Percentiles rank a stretch among this genome's conserved stretches.
These are phyloP conservation scores for Zymoseptoria passerinii DNA, from an alignment of 2,329 filamentous ascomycete species.

Conservation along the genomic window DNA sequence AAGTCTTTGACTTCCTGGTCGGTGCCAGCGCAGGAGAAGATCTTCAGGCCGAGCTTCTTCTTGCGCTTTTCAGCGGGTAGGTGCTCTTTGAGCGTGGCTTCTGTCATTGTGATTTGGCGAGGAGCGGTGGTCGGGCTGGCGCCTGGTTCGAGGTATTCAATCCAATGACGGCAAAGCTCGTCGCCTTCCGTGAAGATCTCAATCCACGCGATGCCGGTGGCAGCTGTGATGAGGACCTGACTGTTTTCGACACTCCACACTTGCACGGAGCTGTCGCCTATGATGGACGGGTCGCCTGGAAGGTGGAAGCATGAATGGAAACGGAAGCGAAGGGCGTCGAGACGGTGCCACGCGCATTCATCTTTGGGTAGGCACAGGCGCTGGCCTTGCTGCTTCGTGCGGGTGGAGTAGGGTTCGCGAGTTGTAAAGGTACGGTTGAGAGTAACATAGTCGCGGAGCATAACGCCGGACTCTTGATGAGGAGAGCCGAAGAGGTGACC, in stretches of 20 bases:
- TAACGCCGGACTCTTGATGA: constrained; percentile 83
- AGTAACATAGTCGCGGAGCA: constrained; percentile 79
- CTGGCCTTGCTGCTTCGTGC: constrained; percentile 72
- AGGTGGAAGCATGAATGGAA: constrained; percentile 84
- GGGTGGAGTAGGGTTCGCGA: constrained; percentile 76
- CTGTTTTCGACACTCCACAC: constrained; percentile 77
- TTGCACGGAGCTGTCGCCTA: constrained; percentile 67
- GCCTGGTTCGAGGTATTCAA: constrained; percentile 64
- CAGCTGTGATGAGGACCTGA: constrained; percentile 66
- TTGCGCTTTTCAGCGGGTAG: constrained; percentile 67
- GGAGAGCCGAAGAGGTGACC: constrained; percentile 86
- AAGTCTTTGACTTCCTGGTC: constrained; percentile 72
- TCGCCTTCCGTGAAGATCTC: constrained; percentile 78
- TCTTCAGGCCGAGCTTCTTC: constrained; percentile 57
- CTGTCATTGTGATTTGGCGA: constrained; percentile 64
- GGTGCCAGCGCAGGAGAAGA: constrained; percentile 70
- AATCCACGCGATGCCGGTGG: constrained; percentile 74
- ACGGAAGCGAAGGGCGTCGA: constrained; percentile 82
- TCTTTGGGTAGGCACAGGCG: constrained; percentile 65
- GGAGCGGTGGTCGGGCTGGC: constrained; percentile 52
- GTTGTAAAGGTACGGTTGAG: constrained; percentile 76
- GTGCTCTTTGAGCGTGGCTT: constrained; percentile 62
- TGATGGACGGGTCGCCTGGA: constrained; percentile 60
- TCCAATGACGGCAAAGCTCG: constrained; percentile 68
- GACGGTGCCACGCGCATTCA: constrained; percentile 84